Evolutionary conservation across 179 eudicot genomes (phyloP).

Genomic region (Silene coronaria): DNA sequence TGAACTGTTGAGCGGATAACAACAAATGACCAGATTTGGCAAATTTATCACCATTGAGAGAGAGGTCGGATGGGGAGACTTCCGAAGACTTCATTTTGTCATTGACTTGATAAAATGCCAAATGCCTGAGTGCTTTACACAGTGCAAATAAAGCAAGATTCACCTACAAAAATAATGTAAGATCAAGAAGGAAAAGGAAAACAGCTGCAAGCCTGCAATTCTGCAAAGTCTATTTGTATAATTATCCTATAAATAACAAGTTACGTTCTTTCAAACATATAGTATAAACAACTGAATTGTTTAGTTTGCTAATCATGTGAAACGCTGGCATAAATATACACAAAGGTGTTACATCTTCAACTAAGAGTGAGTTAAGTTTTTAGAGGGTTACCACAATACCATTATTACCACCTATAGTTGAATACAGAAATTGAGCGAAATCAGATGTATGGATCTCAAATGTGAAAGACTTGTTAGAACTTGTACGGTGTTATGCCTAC

Average conservation of each 20-base stretch:
- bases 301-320: background rate
- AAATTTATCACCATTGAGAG: conserved; percentile 34
- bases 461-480: too few relatives aligned
- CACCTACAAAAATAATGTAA: conserved; percentile 47
- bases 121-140: conserved; percentile 57
- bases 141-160: conserved; percentile 58
- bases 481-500: too few relatives aligned
- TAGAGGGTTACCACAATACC: too few relatives aligned
- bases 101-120: conserved; percentile 30
- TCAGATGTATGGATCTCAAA: too few relatives aligned
- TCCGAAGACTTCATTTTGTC: conserved; percentile 24
- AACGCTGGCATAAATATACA: background rate
- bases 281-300: too few relatives aligned
- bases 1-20: conserved; percentile 57
- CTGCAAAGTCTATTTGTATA: background rate
- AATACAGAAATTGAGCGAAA: too few relatives aligned
- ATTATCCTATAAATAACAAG: background rate
- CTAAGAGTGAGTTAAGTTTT: too few relatives aligned
- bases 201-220: too few relatives aligned
- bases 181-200: conserved; percentile 15
- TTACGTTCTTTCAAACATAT: too few relatives aligned
- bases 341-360: background rate
- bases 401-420: too few relatives aligned
- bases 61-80: conserved; percentile 19
- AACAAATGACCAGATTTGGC: conserved; percentile 53